Base-by-base conservation (phyloP, 73 alveolate genomes). In the Paramecium caudatum region DNA sequence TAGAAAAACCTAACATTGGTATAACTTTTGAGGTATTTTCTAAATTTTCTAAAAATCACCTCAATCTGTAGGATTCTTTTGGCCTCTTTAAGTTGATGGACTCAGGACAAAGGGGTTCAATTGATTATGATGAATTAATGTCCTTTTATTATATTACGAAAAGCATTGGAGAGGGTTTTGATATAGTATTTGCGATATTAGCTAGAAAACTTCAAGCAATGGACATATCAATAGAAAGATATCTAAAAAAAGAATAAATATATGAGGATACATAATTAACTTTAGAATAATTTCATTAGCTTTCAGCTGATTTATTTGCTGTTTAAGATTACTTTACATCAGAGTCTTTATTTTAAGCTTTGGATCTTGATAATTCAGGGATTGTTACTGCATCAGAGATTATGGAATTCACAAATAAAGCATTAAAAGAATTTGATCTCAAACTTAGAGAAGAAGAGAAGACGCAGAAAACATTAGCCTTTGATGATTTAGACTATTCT, bases 111-210 rank as follows among this genome's bases (percentile, higher is more conserved):
- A 63, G 23, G 30, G 93, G 93, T 21, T 86, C 93, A 16, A 62
- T 86, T 17, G 93, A 63, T 46, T 86, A 86, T 63, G 93, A 86
- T 43, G 93, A 86, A 45, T 62, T 86, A 9, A 86, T 86, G 61
- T 15, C 47, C 13, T 86, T 86, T 63, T 86, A 86, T 41, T 63
- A 32, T 4, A 46, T 49, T 21, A 34, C 47, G 12, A 86, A 36
- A 68, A 21, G 39, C 12, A 30, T 41, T 27, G 80, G 68, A 13
- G 82, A 78, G 47, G 10, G 82, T 17, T 21, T 62, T 61, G 93
- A 86, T 5, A 39, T 86, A 3, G 16, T 86, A 62, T 86, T 86
- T 33, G 34, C 47, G n/a, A 13, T 86, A 13, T 63, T 86, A 23
- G 93, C 93, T 9, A 63, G 90, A 65, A 86, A 62, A 27, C 30